Percentiles rank a stretch among this genome's conserved stretches.
Evolutionary conservation across 2,329 filamentous ascomycete species (phyloP).

Genomic region (Aspergillus japonicus): DNA sequence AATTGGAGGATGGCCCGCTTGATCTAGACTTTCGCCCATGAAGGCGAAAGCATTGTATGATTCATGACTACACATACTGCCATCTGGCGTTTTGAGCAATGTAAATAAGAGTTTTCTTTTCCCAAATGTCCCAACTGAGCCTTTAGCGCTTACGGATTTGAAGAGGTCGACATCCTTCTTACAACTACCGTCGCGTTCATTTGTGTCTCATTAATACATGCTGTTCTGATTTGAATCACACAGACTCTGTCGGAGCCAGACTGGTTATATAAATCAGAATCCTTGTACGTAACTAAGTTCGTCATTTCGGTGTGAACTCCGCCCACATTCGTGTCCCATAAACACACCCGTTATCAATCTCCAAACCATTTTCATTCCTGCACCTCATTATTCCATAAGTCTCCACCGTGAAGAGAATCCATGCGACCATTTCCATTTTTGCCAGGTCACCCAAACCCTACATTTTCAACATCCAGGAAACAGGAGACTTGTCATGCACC

Average conservation of each 20-base stretch:
- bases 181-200: conserved; percentile 10
- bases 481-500: background rate
- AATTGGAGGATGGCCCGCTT: background rate
- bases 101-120: no score
- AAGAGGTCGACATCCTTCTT: background rate
- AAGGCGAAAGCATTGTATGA: background rate
- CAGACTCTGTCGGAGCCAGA: conserved; percentile 3
- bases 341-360: background rate
- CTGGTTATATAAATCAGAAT: conserved; percentile 17
- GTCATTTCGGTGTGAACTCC: background rate
- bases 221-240: conserved; percentile 16
- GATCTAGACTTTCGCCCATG: background rate
- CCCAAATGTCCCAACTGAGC: no score
- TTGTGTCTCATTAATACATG: conserved; percentile 24
- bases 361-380: background rate
- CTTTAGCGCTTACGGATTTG: background rate
- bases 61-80: conserved; percentile 1
- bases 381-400: background rate
- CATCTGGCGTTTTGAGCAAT: background rate
- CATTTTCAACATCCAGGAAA: background rate
- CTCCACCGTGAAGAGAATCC: background rate
- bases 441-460: background rate
- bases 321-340: background rate
- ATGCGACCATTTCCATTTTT: background rate
- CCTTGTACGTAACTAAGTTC: conserved; percentile 20